A percentile compares a stretch with the other conserved stretches of the same genome.
Evolutionary conservation across 371 early-diverging fungal species (phyloP).

Genomic region (Mucor plumbeus): DNA sequence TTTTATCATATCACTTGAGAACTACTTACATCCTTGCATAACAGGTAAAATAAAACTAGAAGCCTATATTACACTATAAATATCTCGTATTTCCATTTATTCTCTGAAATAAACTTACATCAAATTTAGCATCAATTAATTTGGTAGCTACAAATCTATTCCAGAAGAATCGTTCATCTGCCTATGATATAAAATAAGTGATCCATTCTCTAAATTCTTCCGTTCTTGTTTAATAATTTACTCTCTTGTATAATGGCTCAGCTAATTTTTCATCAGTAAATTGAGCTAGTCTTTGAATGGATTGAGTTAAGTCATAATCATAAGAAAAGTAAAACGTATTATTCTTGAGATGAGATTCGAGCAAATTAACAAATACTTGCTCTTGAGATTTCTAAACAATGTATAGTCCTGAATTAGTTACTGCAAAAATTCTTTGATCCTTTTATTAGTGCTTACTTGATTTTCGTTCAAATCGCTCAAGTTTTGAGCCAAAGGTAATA

Average conservation of each 20-base stretch:
- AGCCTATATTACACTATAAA: constrained; percentile 45
- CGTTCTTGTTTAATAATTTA: constrained; percentile 18
- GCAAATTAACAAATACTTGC: constrained; percentile 69
- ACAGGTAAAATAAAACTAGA: constrained; percentile 87
- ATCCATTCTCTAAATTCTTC: too few species aligned
- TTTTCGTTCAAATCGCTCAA: constrained; percentile 49
- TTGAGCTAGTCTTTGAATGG: constrained; percentile 75
- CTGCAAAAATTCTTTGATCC: background rate
- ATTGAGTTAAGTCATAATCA: constrained; percentile 83
- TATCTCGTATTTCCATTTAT: background rate
- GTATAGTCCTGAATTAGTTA: background rate
- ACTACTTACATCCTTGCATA: constrained; percentile 84
- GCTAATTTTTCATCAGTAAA: constrained; percentile 19
- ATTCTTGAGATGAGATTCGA: constrained; percentile 72
- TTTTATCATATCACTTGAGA: background rate
- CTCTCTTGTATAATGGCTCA: constrained; percentile 53
- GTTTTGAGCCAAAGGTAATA: constrained; percentile 72
- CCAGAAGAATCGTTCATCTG: constrained; percentile 93
- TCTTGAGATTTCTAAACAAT: constrained; percentile 61
- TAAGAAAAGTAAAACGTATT: constrained; percentile 87
- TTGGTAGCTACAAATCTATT: constrained; percentile 76
- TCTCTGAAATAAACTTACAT: constrained; percentile 42
- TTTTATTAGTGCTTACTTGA: constrained; percentile 41
- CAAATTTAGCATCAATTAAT: constrained; percentile 61
- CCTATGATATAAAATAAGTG: constrained; percentile 38